Percentiles rank a stretch among this genome's conserved stretches.
Conservation (phyloP, 768 basidiomycete species). For the Hygrophorus russula region DNA sequence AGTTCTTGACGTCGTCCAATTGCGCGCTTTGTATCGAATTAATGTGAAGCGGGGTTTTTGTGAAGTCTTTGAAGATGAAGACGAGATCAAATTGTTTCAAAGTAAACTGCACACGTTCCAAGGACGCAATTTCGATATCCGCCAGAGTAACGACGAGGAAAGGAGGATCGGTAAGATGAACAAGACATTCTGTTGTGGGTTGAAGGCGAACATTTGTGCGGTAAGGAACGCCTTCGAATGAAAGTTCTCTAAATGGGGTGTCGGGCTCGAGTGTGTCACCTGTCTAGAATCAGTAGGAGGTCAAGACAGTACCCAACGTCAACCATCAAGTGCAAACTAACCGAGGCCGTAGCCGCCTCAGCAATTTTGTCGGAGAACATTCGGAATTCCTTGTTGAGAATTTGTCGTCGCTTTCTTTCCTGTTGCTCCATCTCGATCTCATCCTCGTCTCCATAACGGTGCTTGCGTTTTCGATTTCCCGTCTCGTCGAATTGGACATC, state of each 20-base stretch:
- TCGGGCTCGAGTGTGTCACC: constrained; percentile 88
- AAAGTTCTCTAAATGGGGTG: constrained; percentile 93
- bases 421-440: constrained; percentile 99
- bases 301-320: constrained; percentile 2
- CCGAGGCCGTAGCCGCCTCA: constrained; percentile 68
- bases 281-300: constrained; percentile 19
- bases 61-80: constrained; percentile 95
- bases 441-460: constrained; percentile 96
- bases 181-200: constrained; percentile 93
- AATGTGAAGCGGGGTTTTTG: constrained; percentile 84
- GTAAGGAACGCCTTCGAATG: constrained; percentile 95
- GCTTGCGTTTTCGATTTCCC: constrained; percentile 95
- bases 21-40: constrained; percentile 88
- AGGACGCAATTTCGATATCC: constrained; percentile 93
- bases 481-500: constrained; percentile 99
- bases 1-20: constrained; percentile 96
- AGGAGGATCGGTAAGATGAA: constrained; percentile 90
- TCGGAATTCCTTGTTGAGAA: constrained; percentile 91
- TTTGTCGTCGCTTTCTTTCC: constrained; percentile 79
- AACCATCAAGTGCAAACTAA: constrained; percentile 24
- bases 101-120: constrained; percentile 95
- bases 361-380: constrained; percentile 87
- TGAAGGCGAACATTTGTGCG: constrained; percentile 90
- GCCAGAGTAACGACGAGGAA: constrained; percentile 91
- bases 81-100: constrained; percentile 96